A percentile compares a stretch with the other conserved stretches of the same genome.
phyloP scores from a whole-genome alignment of 768 basidiomycete genomes.

The Udeniomyces megalosporus region DNA sequence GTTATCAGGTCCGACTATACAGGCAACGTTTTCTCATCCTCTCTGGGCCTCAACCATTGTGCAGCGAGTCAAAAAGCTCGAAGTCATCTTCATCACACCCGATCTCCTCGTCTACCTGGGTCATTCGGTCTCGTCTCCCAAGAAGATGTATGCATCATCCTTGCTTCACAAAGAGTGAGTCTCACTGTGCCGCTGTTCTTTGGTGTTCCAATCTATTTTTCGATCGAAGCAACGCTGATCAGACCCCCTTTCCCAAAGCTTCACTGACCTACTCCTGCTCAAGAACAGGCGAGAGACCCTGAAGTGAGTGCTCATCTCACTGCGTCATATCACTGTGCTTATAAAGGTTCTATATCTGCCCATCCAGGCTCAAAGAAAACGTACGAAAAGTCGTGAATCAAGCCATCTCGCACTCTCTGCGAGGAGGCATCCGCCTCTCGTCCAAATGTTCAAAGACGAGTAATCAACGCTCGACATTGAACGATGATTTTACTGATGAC shows the following conservation, averaged over 20 bases:
- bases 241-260: background rate
- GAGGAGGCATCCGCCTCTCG: background rate
- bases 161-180: background rate
- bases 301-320: no score
- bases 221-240: no score
- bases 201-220: background rate
- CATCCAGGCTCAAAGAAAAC: background rate
- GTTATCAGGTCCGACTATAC: no score
- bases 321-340: no score
- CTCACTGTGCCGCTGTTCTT: background rate
- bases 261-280: background rate
- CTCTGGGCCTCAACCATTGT: no score
- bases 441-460: no score
- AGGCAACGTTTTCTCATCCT: no score
- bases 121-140: background rate
- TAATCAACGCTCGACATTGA: no score
- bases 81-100: background rate
- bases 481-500: no score
- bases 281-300: background rate
- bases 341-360: no score
- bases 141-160: background rate
- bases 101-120: background rate
- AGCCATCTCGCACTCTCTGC: background rate
- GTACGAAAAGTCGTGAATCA: background rate
- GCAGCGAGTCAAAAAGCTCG: background rate